Evolutionary conservation across 805 yeast genomes (phyloP).

Genomic region (Candida koratica): DNA sequence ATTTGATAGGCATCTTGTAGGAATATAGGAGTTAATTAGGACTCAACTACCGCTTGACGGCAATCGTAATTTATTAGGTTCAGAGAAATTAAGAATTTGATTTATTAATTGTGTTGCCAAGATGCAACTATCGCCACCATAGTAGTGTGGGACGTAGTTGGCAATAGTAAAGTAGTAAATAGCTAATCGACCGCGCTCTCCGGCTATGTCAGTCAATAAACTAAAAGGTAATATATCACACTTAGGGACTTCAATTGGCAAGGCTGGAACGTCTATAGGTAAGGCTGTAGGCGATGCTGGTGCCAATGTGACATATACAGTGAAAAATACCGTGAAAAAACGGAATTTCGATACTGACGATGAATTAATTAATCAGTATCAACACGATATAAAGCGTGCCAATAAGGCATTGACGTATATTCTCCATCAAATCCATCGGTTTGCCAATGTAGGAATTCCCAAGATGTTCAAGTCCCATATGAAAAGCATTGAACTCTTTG

Average conservation of each 20-base stretch:
- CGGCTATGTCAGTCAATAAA: slow-evolving; percentile 13
- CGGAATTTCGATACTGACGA: slow-evolving; percentile 29
- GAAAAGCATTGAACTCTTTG: slow-evolving; percentile 27
- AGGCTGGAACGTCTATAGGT: slow-evolving; percentile 13
- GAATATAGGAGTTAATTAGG: too few species aligned
- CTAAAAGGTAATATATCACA: slow-evolving; percentile 14
- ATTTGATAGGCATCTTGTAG: too few species aligned
- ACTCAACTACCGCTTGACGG: too few species aligned
- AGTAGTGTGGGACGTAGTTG: too few species aligned
- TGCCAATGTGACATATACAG: slow-evolving; percentile 4
- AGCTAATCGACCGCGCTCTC: slow-evolving; percentile 4
- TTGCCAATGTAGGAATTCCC: slow-evolving; percentile 26
- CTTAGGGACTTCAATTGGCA: slow-evolving; percentile 13
- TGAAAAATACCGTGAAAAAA: slow-evolving; percentile 14
- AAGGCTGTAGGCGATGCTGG: slow-evolving; percentile 10
- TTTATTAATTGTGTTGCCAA: too few species aligned
- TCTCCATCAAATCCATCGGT: slow-evolving; percentile 22
- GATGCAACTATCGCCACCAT: too few species aligned
- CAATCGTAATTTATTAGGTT: too few species aligned
- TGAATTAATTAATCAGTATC: slow-evolving; percentile 38
- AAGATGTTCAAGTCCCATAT: slow-evolving; percentile 30
- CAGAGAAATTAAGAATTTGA: too few species aligned
- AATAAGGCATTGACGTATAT: slow-evolving; percentile 44
- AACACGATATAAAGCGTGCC: slow-evolving; percentile 39
- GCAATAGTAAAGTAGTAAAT: too few species aligned